These are phyloP conservation scores for Turritis glabra DNA, from an alignment of 345 rosid genomes.

Conservation along the genomic window DNA sequence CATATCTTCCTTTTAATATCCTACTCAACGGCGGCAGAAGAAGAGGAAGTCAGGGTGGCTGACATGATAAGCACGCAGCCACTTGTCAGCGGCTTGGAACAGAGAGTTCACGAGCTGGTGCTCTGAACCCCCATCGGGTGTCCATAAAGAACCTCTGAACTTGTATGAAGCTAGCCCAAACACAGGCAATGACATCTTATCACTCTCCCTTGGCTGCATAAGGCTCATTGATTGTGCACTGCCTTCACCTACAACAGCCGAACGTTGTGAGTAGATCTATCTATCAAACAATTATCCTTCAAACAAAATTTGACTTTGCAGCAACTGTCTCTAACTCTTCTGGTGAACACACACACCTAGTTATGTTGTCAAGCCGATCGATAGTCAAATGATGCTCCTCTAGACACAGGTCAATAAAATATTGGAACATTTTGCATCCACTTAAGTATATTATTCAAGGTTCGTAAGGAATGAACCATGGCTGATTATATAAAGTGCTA, in stretches of 20 bases:
- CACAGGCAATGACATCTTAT: constrained; percentile 53
- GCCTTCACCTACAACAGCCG: constrained; percentile 36
- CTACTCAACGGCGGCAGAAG: constrained; percentile 44
- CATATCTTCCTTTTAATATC: neutral
- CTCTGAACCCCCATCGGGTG: constrained; percentile 51
- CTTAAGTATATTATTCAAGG: neutral
- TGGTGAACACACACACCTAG: constrained; percentile 11
- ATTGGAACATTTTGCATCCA: neutral
- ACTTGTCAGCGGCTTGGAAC: constrained; percentile 53
- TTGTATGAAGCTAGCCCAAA: constrained; percentile 80
- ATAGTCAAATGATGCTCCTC: neutral
- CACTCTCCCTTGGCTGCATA: constrained; percentile 31
- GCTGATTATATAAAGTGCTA: constrained; percentile 10
- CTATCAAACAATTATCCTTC: neutral
- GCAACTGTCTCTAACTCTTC: neutral
- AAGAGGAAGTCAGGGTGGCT: constrained; percentile 79
- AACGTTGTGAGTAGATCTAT: neutral
- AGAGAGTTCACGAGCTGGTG: constrained; percentile 48
- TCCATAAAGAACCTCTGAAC: constrained; percentile 75
- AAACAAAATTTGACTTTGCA: neutral
- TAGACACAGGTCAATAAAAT: neutral
- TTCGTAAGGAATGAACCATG: neutral
- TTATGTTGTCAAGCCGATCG: constrained; percentile 1
- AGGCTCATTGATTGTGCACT: no score
- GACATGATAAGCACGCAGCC: constrained; percentile 56